Percentiles rank a stretch among this genome's conserved stretches.
phyloP scores from a whole-genome alignment of 2,329 filamentous ascomycete species.

The Phialocephala subalpina region DNA sequence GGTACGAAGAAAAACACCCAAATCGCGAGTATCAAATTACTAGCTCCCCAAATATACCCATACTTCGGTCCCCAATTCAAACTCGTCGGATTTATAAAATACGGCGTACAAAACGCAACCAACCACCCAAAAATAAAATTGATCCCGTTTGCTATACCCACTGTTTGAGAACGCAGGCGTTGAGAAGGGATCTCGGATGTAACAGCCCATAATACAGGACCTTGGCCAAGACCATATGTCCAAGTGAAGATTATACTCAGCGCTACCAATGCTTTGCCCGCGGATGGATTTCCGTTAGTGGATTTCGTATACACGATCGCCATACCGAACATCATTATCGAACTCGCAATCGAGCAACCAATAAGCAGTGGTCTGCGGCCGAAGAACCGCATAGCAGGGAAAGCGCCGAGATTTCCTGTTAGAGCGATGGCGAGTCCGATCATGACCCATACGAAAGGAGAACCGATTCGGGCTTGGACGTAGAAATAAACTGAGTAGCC shows the following conservation, averaged over 20 bases:
- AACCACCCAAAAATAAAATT: conserved; percentile 17
- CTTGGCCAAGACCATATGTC: conserved; percentile 7
- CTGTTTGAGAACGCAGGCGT: neutral
- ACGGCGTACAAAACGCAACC: conserved; percentile 18
- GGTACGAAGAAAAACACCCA: neutral
- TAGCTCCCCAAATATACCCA: neutral
- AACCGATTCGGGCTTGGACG: conserved; percentile 12
- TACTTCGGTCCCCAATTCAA: neutral
- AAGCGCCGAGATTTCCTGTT: conserved; percentile 12
- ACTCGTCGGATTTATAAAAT: conserved; percentile 20
- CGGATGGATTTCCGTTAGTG: neutral
- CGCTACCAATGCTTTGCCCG: conserved; percentile 13
- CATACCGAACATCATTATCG: neutral
- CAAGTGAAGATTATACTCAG: conserved; percentile 18
- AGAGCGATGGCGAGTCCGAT: conserved; percentile 18
- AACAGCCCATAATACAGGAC: conserved; percentile 11
- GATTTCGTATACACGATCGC: neutral
- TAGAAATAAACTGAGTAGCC: conserved; percentile 23
- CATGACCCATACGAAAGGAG: conserved; percentile 19
- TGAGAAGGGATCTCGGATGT: conserved; percentile 10
- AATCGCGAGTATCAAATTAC: neutral
- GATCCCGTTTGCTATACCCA: neutral
- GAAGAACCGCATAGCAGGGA: conserved; percentile 14
- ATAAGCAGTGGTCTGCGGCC: neutral
- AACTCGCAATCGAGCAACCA: neutral